Conservation (phyloP, 768 basidiomycete genomes). For the Trametes sanguinea region DNA sequence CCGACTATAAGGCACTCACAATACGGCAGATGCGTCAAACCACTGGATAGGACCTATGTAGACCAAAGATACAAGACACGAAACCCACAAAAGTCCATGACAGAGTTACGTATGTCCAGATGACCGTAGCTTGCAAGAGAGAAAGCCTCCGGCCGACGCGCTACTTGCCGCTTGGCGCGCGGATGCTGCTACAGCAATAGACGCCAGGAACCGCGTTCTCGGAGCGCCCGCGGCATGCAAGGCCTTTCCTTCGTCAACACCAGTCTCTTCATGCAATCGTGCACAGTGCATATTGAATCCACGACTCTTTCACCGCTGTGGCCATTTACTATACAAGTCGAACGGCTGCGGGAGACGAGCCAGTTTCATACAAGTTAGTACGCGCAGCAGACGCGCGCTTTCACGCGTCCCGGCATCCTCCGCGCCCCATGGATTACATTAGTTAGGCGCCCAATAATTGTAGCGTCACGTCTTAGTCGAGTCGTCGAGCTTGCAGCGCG, state of each 20-base stretch:
- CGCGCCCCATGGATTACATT: not conserved
- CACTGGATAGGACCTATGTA: not conserved
- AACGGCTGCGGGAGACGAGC: too few relatives aligned
- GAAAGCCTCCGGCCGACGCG: slow-evolving; percentile 3
- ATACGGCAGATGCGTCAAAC: not conserved
- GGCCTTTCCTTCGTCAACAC: too few relatives aligned
- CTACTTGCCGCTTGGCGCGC: not conserved
- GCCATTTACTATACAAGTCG: too few relatives aligned
- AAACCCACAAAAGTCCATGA: slow-evolving; percentile 11
- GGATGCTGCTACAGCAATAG: not conserved
- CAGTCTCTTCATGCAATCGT: too few relatives aligned
- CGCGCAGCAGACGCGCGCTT: not conserved
- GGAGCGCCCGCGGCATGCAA: too few relatives aligned
- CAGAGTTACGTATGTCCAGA: not conserved
- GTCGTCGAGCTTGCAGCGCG: not conserved
- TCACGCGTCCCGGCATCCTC: slow-evolving; percentile 9
- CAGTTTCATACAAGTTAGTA: too few relatives aligned
- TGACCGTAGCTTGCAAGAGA: not conserved
- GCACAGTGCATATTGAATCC: too few relatives aligned
- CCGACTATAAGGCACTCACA: not conserved
- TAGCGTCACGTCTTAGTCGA: not conserved
- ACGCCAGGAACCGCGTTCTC: not conserved
- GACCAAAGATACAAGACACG: not conserved
- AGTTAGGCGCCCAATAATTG: slow-evolving; percentile 7
- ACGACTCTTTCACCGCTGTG: too few relatives aligned